Evolutionary conservation across 2,329 filamentous ascomycete genomes (phyloP), one percentile per base, ranked within the genome.

Genomic region (Fusarium praegraminearum): DNA sequence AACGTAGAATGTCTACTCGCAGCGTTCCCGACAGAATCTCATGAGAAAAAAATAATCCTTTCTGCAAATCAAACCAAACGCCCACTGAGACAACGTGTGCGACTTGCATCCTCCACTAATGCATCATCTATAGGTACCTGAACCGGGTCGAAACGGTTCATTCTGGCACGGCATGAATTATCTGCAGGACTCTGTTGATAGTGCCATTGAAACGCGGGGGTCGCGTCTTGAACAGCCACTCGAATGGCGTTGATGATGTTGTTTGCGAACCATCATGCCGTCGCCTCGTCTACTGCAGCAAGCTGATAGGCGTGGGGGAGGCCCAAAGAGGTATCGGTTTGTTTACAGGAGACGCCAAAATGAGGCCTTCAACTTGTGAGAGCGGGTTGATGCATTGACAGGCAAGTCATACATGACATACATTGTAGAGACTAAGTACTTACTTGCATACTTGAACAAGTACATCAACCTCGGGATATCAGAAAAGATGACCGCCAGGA

Each of bases 391-490:
- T 47, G 66, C 50, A 55, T 57, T 52, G 45, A 58, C 54, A 71
- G 57, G 56, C 38, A 73, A 62, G 62, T 65, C 69, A 73, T 56
- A 62, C 46, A 71, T 58, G 62, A 63, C 55, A 62, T 55, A 72
- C 69, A 62, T 62, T n/a, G 30, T 53, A n/a, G 28, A 54, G 32
- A n/a, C n/a, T 28, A 15, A 9, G 35, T 18, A 51, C 43, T 47
- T 55, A 46, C 22, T 41, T 41, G 57, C 60, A 56, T 62, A 26
- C 24, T 44, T 26, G 22, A 26, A 9, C 9, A 44, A 9, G 41
- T 44, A 44, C 28, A 30, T 12, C 28, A 30, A 30, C 28, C 28
- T 30, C 28, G 11, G 28, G 28, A 11, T 6, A 30, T 30, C 4
- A 30, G 28, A 30, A 30, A 30, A 30, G 12, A 12, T 30, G 10